Base-by-base conservation (phyloP, 2,329 filamentous ascomycete genomes). In the Pseudopithomyces chartarum region DNA sequence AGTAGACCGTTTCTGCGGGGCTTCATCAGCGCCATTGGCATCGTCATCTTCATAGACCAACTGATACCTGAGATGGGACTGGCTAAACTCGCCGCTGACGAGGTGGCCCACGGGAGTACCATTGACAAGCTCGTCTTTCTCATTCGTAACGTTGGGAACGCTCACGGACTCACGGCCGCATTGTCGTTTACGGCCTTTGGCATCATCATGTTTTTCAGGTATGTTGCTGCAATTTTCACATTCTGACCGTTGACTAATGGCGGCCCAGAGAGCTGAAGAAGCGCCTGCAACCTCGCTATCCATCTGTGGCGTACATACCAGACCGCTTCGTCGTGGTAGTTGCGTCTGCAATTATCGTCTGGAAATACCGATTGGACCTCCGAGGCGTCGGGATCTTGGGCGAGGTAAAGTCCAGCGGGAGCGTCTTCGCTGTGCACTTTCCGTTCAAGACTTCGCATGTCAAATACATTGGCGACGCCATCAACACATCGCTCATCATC, bases 11-110 rank as follows among this genome's bases (percentile, higher is more conserved):
- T 99, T 67, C 78, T 98, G 54, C 84, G 95, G 57, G 95, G 95
- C 0, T 99, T 99, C 78, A 97, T 99, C 77, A 97, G 91, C 55
- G 95, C 95, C 49, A 96, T 99, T 72, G 95, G 95, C 47, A 91
- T 97, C 54, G 93, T 98, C 62, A 98, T 99, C 71, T 87, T 96
- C 38, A 91, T 98, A 34, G 95, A 98, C 74, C 95, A 99, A 77
- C 80, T 97, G 43, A 90, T 97, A 52, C 93, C 94, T 0, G 92
- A 98, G 75, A 84, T 96, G 67, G 95, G 95, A 0, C 82, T 99
- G 20, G 83, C 82, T 36, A 79, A 82, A 1, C 76, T 87, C 17
- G 91, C 92, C 0, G 86, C 85, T 51, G 78, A 88, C 75, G 83
- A 85, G n/a, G 85, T 92, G 2, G 85, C 85, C 42, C 94, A 98